Percentiles rank a stretch among this genome's conserved stretches.
Evolutionary conservation across 805 yeast genomes (phyloP).

Genomic region (Candida lessepsii): DNA sequence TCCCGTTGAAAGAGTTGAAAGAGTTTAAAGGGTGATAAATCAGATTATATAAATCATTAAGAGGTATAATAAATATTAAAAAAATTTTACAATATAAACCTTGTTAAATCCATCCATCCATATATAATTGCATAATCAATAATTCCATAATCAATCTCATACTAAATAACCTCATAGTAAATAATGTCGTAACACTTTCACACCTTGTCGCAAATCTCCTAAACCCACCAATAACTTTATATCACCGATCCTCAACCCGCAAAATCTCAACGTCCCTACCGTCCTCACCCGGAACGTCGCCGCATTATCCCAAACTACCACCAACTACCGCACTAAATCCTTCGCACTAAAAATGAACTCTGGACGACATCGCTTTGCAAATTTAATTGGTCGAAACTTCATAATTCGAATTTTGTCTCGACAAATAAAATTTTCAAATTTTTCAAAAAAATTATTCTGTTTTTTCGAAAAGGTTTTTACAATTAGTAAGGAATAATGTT

Average conservation of each 20-base stretch:
- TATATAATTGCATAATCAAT: no score
- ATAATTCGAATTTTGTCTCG: constrained; percentile 11
- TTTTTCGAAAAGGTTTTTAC: constrained; percentile 5
- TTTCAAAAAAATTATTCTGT: constrained; percentile 12
- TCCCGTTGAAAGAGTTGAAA: no score
- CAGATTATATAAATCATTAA: no score
- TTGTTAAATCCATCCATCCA: no score
- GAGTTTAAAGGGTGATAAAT: no score
- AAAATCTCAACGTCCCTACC: not conserved
- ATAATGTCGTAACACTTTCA: no score
- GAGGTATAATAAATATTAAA: no score
- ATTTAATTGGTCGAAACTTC: constrained; percentile 15
- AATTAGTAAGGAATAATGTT: constrained; percentile 47
- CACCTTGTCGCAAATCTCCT: not conserved
- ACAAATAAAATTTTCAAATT: constrained; percentile 17
- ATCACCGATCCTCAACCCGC: constrained; percentile 2
- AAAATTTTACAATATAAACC: no score
- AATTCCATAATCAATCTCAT: no score
- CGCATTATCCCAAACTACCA: not conserved
- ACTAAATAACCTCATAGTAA: not conserved
- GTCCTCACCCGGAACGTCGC: no score
- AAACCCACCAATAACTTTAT: constrained; percentile 4
- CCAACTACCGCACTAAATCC: not conserved
- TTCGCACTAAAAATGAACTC: constrained; percentile 8
- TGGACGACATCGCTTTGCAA: constrained; percentile 7